A percentile compares a stretch with the other conserved stretches of the same genome.
phyloP scores from a whole-genome alignment of 345 rosid species.

The Trapa incisa region DNA sequence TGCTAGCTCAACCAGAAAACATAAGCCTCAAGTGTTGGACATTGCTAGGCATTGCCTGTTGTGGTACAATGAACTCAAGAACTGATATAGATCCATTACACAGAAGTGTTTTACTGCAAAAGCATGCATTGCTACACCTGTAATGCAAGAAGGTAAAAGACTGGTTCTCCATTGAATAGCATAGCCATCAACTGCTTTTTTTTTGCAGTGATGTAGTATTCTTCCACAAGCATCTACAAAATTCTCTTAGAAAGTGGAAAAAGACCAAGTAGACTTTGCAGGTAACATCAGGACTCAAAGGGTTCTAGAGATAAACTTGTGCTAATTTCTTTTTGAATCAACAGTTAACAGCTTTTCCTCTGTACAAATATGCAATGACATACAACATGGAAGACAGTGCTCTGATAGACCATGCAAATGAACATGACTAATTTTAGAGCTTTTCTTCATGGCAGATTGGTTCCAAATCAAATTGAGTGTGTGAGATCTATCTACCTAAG shows the following conservation, averaged over 20 bases:
- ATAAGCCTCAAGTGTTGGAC: background rate
- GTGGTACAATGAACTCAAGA: no score
- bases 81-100: no score
- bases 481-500: conserved; percentile 31
- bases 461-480: background rate
- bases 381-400: background rate
- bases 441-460: conserved; percentile 11
- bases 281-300: background rate
- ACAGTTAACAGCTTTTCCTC: background rate
- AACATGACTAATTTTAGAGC: conserved; percentile 36
- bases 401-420: conserved; percentile 24
- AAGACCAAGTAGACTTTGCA: background rate
- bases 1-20: conserved; percentile 3
- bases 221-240: no score
- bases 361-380: conserved; percentile 7
- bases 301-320: background rate
- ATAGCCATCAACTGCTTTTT: background rate
- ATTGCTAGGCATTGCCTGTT: no score
- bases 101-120: no score
- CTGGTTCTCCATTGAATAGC: background rate
- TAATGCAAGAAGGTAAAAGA: no score
- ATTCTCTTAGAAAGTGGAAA: no score
- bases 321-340: background rate
- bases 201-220: no score
- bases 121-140: no score